Percentiles rank a stretch among this genome's conserved stretches.
These are phyloP conservation scores for Spergularia bocconei DNA, from an alignment of 148 eudicot genomes.

Conservation along the genomic window DNA sequence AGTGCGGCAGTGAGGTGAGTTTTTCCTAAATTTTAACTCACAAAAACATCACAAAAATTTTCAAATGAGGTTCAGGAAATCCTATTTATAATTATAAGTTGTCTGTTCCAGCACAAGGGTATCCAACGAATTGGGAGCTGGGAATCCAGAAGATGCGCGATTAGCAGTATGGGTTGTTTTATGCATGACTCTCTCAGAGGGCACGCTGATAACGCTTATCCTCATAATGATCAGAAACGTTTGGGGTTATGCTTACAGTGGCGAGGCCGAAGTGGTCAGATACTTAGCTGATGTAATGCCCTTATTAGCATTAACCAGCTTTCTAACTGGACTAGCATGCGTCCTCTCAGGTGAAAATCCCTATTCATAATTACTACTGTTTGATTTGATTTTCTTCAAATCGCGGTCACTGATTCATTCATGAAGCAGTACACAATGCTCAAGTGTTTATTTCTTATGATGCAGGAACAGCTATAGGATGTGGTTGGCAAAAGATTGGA, in stretches of 20 bases:
- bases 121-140: constrained; percentile 45
- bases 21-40: neutral
- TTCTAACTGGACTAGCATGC: constrained; percentile 34
- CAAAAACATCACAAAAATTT: neutral
- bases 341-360: constrained; percentile 34
- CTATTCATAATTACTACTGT: neutral
- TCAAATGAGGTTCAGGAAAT: neutral
- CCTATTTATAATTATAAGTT: neutral
- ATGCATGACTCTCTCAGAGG: constrained; percentile 28
- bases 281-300: constrained; percentile 39
- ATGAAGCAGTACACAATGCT: neutral
- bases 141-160: constrained; percentile 31
- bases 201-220: constrained; percentile 27
- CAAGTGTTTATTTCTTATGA: neutral
- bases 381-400: neutral
- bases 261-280: constrained; percentile 31
- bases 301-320: constrained; percentile 31
- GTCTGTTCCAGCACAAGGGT: constrained; percentile 29
- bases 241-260: constrained; percentile 44
- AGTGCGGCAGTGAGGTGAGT: constrained; percentile 71
- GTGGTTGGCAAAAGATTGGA: constrained; percentile 78
- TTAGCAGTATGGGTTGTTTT: constrained; percentile 31
- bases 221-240: constrained; percentile 28
- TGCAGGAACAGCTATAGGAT: constrained; percentile 68
- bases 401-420: too few species aligned